These are phyloP conservation scores for Tylopilus sp. DNA, from an alignment of 768 basidiomycete genomes.

Conservation along the genomic window DNA sequence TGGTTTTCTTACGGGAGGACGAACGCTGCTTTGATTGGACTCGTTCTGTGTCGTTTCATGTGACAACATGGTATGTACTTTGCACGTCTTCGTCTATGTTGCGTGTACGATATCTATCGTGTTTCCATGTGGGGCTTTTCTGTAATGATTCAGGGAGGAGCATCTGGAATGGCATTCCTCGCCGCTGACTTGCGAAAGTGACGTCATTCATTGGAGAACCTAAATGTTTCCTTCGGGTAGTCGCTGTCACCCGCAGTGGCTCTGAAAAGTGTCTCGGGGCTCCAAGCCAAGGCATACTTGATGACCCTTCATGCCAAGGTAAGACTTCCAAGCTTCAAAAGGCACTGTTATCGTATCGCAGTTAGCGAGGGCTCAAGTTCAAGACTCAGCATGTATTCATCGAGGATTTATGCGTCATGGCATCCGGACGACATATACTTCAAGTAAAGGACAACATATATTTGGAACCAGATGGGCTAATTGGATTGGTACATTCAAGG, in stretches of 20 bases:
- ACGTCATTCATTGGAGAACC: constrained; percentile 1
- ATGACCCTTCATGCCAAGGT: no score
- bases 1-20: background rate
- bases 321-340: no score
- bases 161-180: background rate
- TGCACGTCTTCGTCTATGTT: background rate
- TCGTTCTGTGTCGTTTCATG: background rate
- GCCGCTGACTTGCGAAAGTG: no score
- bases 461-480: constrained; percentile 1
- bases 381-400: constrained; percentile 2
- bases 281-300: no score
- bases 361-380: no score
- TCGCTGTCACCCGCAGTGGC: no score
- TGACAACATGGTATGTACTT: constrained; percentile 1
- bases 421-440: no score
- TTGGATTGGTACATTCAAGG: constrained; percentile 4
- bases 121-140: background rate
- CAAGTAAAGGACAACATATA: constrained; percentile 7
- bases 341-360: no score
- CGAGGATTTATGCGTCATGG: background rate
- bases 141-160: background rate
- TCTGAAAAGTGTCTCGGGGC: no score
- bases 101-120: background rate
- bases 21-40: background rate
- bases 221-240: no score